These are phyloP conservation scores for Kickxella alabastrina DNA, from an alignment of 192 early-diverging fungal genomes.

Conservation along the genomic window DNA sequence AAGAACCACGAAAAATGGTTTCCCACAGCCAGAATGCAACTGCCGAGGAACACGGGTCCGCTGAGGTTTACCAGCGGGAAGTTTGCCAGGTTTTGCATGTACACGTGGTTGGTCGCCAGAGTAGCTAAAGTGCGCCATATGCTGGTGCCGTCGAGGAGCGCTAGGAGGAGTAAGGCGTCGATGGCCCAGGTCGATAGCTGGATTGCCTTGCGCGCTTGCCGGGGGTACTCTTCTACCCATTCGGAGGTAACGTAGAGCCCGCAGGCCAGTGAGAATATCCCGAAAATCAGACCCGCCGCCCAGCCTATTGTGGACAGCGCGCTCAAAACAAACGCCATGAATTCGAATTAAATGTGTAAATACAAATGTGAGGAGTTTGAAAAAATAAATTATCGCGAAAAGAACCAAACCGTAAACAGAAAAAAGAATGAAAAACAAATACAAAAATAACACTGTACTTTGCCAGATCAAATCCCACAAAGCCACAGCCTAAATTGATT, in stretches of 20 bases:
- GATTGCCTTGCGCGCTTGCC: slow-evolving; percentile 28
- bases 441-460: too few species aligned
- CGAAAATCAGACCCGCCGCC: slow-evolving; percentile 20
- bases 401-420: too few species aligned
- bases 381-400: not conserved
- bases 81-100: slow-evolving; percentile 70
- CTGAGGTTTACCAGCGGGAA: slow-evolving; percentile 83
- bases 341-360: not conserved
- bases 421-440: too few species aligned
- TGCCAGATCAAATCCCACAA: too few species aligned
- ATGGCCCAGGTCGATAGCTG: slow-evolving; percentile 51
- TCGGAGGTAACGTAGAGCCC: slow-evolving; percentile 45
- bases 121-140: slow-evolving; percentile 67
- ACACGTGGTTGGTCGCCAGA: slow-evolving; percentile 70
- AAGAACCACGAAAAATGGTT: slow-evolving; percentile 96
- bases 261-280: slow-evolving; percentile 42
- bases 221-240: slow-evolving; percentile 48
- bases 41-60: slow-evolving; percentile 70
- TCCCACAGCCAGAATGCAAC: slow-evolving; percentile 75
- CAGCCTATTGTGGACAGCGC: slow-evolving; percentile 20
- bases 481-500: too few species aligned
- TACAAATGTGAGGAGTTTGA: not conserved
- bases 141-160: slow-evolving; percentile 76
- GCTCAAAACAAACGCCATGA: slow-evolving; percentile 21
- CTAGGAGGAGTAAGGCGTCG: slow-evolving; percentile 66